Evolutionary conservation across 495 filamentous ascomycete species (phyloP).

Genomic region (Apodospora peruviana): DNA sequence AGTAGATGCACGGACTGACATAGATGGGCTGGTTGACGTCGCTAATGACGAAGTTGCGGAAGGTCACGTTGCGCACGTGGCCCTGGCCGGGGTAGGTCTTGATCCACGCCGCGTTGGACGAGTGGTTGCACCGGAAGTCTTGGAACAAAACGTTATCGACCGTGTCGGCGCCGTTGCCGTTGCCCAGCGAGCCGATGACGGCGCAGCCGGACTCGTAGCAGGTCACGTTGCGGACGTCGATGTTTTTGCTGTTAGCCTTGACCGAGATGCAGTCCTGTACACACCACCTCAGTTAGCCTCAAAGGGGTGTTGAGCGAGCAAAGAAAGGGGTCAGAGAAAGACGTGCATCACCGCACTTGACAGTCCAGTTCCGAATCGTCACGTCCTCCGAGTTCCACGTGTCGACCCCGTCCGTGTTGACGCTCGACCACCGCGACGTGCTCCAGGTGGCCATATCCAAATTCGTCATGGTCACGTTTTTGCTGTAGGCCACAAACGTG

Average conservation of each 20-base stretch:
- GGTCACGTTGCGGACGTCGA: constrained; percentile 32
- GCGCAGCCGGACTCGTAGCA: constrained; percentile 38
- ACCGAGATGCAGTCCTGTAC: constrained; percentile 58
- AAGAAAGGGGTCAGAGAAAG: not conserved
- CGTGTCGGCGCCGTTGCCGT: constrained; percentile 26
- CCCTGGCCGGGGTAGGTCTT: constrained; percentile 48
- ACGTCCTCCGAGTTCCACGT: constrained; percentile 40
- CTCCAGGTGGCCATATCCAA: constrained; percentile 35
- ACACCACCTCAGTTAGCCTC: no score
- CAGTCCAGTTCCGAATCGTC: constrained; percentile 36
- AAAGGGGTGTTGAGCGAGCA: no score
- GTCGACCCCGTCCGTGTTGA: constrained; percentile 39
- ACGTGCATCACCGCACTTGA: constrained; percentile 35
- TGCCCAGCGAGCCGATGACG: constrained; percentile 31
- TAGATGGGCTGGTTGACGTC: constrained; percentile 54
- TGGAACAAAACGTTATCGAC: constrained; percentile 37
- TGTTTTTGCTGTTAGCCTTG: constrained; percentile 56
- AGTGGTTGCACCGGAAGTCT: constrained; percentile 38
- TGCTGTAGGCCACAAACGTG: constrained; percentile 35
- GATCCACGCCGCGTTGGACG: constrained; percentile 49
- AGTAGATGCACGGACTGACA: constrained; percentile 55
- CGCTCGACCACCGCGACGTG: constrained; percentile 27
- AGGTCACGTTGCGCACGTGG: constrained; percentile 46
- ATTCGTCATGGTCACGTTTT: constrained; percentile 43
- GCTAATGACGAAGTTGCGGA: constrained; percentile 40